These are phyloP conservation scores for Tetraselmis chui DNA, from an alignment of 139 green algal species.

Conservation along the genomic window DNA sequence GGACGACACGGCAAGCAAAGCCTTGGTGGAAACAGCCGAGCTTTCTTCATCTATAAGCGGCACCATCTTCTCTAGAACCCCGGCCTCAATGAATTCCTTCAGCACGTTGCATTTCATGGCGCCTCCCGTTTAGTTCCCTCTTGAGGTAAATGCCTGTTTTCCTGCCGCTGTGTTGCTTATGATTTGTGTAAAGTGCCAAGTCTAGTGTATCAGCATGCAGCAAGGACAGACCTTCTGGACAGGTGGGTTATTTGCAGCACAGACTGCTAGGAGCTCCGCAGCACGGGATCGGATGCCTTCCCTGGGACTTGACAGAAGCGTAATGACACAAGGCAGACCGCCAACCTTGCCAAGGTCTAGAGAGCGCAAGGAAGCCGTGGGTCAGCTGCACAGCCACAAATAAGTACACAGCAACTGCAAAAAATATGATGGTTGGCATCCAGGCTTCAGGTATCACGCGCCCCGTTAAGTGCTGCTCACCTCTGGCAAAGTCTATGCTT, in stretches of 20 bases:
- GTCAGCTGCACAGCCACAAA: not conserved
- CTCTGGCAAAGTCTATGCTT: constrained; percentile 63
- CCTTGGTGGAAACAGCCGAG: not conserved
- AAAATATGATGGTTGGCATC: not conserved
- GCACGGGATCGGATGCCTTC: constrained; percentile 53
- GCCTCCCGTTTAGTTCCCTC: too few species aligned
- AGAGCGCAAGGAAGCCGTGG: not conserved
- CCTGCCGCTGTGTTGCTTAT: too few species aligned
- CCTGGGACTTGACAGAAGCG: constrained; percentile 44
- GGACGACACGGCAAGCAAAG: not conserved
- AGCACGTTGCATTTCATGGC: too few species aligned
- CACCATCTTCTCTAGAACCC: not conserved
- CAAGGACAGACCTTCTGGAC: constrained; percentile 48
- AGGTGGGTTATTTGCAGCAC: constrained; percentile 70
- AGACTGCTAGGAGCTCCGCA: constrained; percentile 73
- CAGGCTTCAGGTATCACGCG: too few species aligned
- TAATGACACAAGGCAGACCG: constrained; percentile 62
- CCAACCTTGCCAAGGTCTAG: constrained; percentile 77
- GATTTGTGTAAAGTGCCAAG: too few species aligned
- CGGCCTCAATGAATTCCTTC: not conserved
- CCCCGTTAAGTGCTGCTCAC: constrained; percentile 18
- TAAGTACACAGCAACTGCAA: constrained; percentile 1
- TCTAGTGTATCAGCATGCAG: too few species aligned
- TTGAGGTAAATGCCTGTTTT: too few species aligned
- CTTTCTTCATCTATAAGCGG: not conserved